Evolutionary conservation across 2,329 filamentous ascomycete species (phyloP), one percentile per base, ranked within the genome.

Genomic region (Aspergillus arachidicola): DNA sequence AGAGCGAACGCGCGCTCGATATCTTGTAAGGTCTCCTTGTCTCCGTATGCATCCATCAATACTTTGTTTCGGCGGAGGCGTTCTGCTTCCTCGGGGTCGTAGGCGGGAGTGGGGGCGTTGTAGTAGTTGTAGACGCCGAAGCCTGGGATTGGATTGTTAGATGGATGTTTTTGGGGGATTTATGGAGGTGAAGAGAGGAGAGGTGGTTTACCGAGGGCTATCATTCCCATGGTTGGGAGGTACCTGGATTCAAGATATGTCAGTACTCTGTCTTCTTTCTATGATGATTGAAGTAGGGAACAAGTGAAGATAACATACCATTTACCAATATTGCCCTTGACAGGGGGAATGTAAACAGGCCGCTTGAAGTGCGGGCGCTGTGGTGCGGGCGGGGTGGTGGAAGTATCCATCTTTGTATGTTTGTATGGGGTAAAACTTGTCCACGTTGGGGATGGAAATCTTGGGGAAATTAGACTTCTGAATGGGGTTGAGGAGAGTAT

Each of bases 1-100:
- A 78, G 72, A 38, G 81, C 73, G 69, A 82, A 72, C 19, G 81
- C 81, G 43, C 78, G 73, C 65, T 81, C 73, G n/a, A 83, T 67
- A 69, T 83, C 80, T 28, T 77, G 71, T 54, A 83, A 62, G 53
- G 76, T 81, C 14, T 74, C 76, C 64, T 81, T 78, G 58, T 79
- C 78, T 14, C 81, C 81, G 59, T 83, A 83, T 2, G 81, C 79
- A 41, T 82, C 79, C 76, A 82, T 78, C n/a, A 83, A 66, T 6
- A 75, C 69, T 54, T 72, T 71, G 59, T 81, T 80, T 58, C 70
- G 75, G 30, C 76, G 75, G 1, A 77, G 71, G 2, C 76, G 66
- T 57, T 77, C 67, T 64, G 78, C 67, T 61, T 77, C 75, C 46
- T 74, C 70, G 10, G 59, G 48, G 21, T 59, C 21, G 19, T 58